Percentiles rank a stretch among this genome's conserved stretches.
phyloP scores from a whole-genome alignment of 1,139 yeast species.

The Protomyces inouyei region DNA sequence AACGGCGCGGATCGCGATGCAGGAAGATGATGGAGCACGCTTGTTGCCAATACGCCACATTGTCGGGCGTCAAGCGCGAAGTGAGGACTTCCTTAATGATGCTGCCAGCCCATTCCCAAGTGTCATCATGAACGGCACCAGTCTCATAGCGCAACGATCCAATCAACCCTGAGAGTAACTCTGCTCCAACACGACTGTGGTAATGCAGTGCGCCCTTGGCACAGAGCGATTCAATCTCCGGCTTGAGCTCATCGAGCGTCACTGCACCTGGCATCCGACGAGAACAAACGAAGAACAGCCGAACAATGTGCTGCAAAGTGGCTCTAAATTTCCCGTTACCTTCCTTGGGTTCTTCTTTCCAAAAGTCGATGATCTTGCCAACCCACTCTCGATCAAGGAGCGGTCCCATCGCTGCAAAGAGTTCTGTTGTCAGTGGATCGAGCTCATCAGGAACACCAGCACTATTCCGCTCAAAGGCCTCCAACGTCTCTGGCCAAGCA shows the following conservation, averaged over 20 bases:
- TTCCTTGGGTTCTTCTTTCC: conserved; percentile 41
- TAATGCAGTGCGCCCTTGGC: conserved; percentile 31
- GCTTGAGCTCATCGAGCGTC: conserved; percentile 22
- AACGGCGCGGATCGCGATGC: conserved; percentile 55
- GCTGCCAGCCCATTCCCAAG: conserved; percentile 48
- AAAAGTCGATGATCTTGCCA: conserved; percentile 48
- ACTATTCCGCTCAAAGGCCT: conserved; percentile 45
- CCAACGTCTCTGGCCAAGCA: conserved; percentile 63
- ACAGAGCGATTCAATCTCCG: conserved; percentile 22
- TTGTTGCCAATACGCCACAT: conserved; percentile 68
- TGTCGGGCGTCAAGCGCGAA: conserved; percentile 70
- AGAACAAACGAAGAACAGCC: conserved; percentile 24
- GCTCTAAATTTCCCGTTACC: conserved; percentile 37
- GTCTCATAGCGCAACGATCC: conserved; percentile 34
- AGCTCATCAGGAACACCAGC: conserved; percentile 41
- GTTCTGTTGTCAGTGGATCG: conserved; percentile 42
- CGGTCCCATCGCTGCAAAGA: conserved; percentile 48
- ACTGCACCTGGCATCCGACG: conserved; percentile 24
- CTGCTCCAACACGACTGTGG: conserved; percentile 43
- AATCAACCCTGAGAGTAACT: conserved; percentile 40
- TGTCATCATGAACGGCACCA: conserved; percentile 31
- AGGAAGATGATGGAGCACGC: conserved; percentile 53
- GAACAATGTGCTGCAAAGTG: conserved; percentile 31
- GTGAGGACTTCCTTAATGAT: conserved; percentile 52
- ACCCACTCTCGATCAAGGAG: conserved; percentile 58